Base-by-base conservation (phyloP, 1,284 basidiomycete genomes). In the Amylostereum areolatum region DNA sequence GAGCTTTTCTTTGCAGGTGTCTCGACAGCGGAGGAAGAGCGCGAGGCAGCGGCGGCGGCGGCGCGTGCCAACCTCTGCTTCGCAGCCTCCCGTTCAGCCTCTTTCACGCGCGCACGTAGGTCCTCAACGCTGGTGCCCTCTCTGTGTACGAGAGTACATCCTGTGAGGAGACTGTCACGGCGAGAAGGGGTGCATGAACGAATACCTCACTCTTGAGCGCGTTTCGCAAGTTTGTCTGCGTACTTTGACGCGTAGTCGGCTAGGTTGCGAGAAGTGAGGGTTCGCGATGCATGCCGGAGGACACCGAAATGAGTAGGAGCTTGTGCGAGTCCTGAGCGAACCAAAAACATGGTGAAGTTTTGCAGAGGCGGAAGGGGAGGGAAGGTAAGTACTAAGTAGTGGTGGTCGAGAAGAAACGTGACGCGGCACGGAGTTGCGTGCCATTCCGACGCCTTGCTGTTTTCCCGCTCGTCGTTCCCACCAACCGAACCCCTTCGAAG, bases 191-290 rank as follows among this genome's bases (percentile, higher is more conserved):
- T 7, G n/a, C n/a, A 46, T 43, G 11, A 33, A 50, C 48, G 50
- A 28, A 51, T 40, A 53, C 59, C 75, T 66, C 62, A 78, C 78
- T 73, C 68, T 55, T 69, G 58, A 9, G 76, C 74, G 43, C 64
- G 66, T 43, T 65, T 63, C 45, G 65, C 63, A 28, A 80, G 62
- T 54, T 74, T 80, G 43, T 74, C 70, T 12, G 70, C 67, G 49
- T 81, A 80, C 54, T 71, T 77, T 34, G 62, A 51, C 47, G 61
- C 59, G 48, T 67, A 65, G 49, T 65, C 60, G 12, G 59, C 11
- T 12, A 53, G 2, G 5, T 8, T 18, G 27, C 52, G 39, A 9
- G 35, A 11, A 31, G 31, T 12, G 11, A 44, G 8, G 9, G 25
- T 24, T 31, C 29, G 3, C 4, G 9, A 34, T 12, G 34, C 18